A percentile compares a stretch with the other conserved stretches of the same genome.
These are phyloP conservation scores for Pulicaria dysenterica DNA, from an alignment of 129 eudicot genomes.

Conservation along the genomic window DNA sequence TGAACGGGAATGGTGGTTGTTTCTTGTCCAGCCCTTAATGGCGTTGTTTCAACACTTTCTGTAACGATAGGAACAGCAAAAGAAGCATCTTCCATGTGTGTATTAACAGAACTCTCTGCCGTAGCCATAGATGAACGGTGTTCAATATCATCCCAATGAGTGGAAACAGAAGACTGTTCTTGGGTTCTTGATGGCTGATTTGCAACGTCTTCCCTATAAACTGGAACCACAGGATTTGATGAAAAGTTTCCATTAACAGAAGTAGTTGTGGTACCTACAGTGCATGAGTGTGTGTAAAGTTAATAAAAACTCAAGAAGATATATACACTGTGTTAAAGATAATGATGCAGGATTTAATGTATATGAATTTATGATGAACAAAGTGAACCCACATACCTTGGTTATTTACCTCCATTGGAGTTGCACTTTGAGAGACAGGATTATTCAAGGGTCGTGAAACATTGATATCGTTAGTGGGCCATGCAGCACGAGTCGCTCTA, in stretches of 20 bases:
- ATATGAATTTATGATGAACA: background rate
- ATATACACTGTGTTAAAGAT: background rate
- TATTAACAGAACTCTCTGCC: conserved; percentile 33
- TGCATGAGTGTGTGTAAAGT: conserved; percentile 4
- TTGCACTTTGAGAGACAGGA: conserved; percentile 32
- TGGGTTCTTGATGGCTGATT: conserved; percentile 19
- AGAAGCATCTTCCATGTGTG: conserved; percentile 20
- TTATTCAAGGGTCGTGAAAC: conserved; percentile 32
- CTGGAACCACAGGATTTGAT: conserved; percentile 31
- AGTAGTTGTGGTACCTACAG: conserved; percentile 41
- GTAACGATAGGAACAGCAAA: conserved; percentile 12
- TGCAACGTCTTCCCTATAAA: conserved; percentile 25
- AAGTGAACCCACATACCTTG: conserved; percentile 49
- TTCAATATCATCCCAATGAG: conserved; percentile 30
- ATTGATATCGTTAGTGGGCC: conserved; percentile 48
- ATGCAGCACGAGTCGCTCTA: conserved; percentile 90
- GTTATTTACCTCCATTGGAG: conserved; percentile 43
- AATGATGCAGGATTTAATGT: background rate
- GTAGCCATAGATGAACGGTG: conserved; percentile 8
- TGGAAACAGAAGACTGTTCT: conserved; percentile 32
- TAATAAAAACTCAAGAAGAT: background rate
- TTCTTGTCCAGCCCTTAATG: conserved; percentile 36
- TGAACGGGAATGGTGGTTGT: conserved; percentile 24
- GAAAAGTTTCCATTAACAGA: conserved; percentile 34
- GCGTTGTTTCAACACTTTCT: conserved; percentile 25